Base-by-base conservation (phyloP, 805 yeast species). In the Yarrowia deformans region DNA sequence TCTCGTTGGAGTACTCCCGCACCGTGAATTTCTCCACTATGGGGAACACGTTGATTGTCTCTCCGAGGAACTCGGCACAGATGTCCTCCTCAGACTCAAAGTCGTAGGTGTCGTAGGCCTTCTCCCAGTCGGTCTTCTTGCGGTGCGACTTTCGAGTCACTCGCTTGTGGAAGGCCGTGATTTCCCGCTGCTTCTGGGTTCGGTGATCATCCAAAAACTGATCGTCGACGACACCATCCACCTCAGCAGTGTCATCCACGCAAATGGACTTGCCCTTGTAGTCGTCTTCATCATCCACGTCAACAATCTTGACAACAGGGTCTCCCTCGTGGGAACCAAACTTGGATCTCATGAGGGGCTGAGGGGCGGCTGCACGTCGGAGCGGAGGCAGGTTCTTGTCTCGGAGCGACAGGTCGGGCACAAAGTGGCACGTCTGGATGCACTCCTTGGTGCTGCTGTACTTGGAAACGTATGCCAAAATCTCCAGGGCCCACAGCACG, bases 401-500 rank as follows among this genome's bases (percentile, higher is more conserved):
- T 8, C 83, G 75, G 35, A 78, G 70, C 1, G 93, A 88, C 78
- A 94, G 81, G 37, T 87, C 86, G 14, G 90, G 89, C 9, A 93
- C 87, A 58, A 93, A 79, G 77, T 90, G 90, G 2, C 97, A 88
- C 67, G 84, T 85, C 72, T 93, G 96, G 70, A 94, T 81, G 60
- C 83, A 83, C 46, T 87, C 88, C 74, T 93, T 90, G 77, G 93
- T 81, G 71, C 87, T 84, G 0, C 97, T 88, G 75, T 95, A 94
- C 78, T 94, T 94, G 5, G 98, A 93, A 50, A 93, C 91, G 78
- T 93, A 94, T 14, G 98, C 98, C 64, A 95, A 79, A 23, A 95
- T 83, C 78, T 94, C 98, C 68, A 94, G 81, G 4, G 97, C 90
- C 97, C 97, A 93, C 45, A 92, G 88, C 18, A 94, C 91, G 76